Percentiles rank a stretch among this genome's conserved stretches.
These are phyloP conservation scores for Colletotrichum salicis DNA, from an alignment of 2,329 filamentous ascomycete species.

Conservation along the genomic window DNA sequence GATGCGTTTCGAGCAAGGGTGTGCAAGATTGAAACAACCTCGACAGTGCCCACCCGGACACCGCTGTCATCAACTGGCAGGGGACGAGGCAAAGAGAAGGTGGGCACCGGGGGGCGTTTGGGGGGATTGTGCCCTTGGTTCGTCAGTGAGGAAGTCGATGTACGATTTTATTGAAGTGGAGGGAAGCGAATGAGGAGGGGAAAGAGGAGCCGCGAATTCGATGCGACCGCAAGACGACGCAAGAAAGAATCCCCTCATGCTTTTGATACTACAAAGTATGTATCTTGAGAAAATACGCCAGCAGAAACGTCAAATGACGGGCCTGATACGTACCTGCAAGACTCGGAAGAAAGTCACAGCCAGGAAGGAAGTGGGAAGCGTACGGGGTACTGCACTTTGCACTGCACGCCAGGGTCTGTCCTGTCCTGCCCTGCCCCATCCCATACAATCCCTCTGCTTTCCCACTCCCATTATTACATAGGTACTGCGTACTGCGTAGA, in stretches of 20 bases:
- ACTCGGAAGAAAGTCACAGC: not conserved
- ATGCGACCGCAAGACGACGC: slow-evolving; percentile 2
- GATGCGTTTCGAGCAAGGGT: slow-evolving; percentile 37
- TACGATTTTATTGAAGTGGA: slow-evolving; percentile 5
- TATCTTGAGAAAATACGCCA: not conserved
- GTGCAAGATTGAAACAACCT: slow-evolving; percentile 35
- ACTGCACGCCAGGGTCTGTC: slow-evolving; percentile 2
- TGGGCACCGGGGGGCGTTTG: not conserved
- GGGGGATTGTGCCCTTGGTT: not conserved
- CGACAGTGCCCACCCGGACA: slow-evolving; percentile 25
- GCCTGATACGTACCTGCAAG: slow-evolving; percentile 9
- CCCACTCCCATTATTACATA: slow-evolving; percentile 2
- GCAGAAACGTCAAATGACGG: not conserved
- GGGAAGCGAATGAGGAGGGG: slow-evolving; percentile 2
- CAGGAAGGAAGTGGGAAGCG: not conserved
- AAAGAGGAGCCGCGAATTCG: slow-evolving; percentile 21
- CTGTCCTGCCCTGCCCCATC: not conserved
- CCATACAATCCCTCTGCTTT: slow-evolving; percentile 1
- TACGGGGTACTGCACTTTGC: not conserved
- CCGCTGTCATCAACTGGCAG: slow-evolving; percentile 34
- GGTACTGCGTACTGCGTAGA: too few species aligned
- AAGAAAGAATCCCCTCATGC: not conserved
- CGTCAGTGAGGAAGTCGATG: not conserved
- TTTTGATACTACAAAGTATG: not conserved
- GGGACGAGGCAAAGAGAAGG: not conserved